Evolutionary conservation across 1,284 basidiomycete genomes (phyloP).

Genomic region (Puccinia sorghi): DNA sequence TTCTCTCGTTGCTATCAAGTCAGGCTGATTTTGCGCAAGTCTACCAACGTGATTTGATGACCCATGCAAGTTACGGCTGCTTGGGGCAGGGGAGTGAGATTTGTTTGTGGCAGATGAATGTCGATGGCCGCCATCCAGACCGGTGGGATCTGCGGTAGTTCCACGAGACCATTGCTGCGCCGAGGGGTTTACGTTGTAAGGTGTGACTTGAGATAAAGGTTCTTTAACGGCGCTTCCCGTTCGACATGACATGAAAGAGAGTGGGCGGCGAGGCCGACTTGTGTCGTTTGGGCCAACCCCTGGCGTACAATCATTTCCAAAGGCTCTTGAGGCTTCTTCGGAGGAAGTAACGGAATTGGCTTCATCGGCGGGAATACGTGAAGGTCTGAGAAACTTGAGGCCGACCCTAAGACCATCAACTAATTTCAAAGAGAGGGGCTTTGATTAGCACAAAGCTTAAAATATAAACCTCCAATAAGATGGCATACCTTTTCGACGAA

Average conservation of each 20-base stretch:
- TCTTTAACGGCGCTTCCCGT: not conserved
- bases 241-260: constrained; percentile 1
- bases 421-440: not conserved
- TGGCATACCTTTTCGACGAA: constrained; percentile 21
- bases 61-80: not conserved
- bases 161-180: not conserved
- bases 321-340: not conserved
- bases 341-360: not conserved
- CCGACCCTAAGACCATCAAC: constrained; percentile 17
- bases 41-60: not conserved
- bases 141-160: not conserved
- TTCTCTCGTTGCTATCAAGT: not conserved
- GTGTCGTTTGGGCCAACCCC: not conserved
- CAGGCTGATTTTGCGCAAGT: not conserved
- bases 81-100: not conserved
- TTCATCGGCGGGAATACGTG: constrained; percentile 16
- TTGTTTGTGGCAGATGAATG: not conserved
- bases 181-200: not conserved
- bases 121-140: not conserved
- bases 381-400: not conserved
- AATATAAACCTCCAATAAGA: too few relatives aligned
- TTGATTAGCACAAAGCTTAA: not conserved
- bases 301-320: not conserved
- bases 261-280: not conserved
- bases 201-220: not conserved